Percentiles rank a stretch among this genome's conserved stretches.
Evolutionary conservation across 2,329 filamentous ascomycete species (phyloP).

Genomic region (Hypoxylon sp.): DNA sequence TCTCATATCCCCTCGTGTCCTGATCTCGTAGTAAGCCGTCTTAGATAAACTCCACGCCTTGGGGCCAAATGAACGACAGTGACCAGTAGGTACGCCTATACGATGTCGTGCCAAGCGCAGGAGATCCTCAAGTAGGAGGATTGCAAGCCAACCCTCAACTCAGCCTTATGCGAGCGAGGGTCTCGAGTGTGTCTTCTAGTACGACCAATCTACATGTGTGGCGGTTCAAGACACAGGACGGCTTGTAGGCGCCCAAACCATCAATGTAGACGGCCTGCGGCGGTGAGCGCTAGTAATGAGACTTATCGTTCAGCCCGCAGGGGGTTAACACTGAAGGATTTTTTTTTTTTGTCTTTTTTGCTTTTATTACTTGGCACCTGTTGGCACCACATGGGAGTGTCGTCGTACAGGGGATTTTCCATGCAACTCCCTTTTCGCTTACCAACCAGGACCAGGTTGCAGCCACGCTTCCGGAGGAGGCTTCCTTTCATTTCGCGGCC

Average conservation of each 20-base stretch:
- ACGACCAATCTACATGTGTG: not conserved
- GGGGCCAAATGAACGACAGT: too few relatives aligned
- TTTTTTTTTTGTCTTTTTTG: not conserved
- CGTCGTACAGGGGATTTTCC: not conserved
- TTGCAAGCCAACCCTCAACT: not conserved
- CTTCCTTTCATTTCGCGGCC: constrained; percentile 1
- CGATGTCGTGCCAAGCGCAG: too few relatives aligned
- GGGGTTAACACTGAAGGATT: constrained; percentile 23
- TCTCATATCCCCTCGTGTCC: too few relatives aligned
- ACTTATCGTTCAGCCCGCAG: constrained; percentile 12
- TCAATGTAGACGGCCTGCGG: not conserved
- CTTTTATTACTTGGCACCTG: constrained; percentile 15
- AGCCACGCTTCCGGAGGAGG: not conserved
- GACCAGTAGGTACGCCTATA: too few relatives aligned
- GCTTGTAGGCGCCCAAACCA: not conserved
- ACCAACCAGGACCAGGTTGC: not conserved
- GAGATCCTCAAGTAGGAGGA: too few relatives aligned
- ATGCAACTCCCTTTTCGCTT: not conserved
- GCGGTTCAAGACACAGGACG: not conserved
- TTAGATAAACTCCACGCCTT: too few relatives aligned
- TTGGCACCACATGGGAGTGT: not conserved
- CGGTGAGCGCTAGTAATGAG: not conserved
- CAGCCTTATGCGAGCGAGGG: not conserved
- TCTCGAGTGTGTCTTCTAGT: not conserved
- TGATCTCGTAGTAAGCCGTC: too few relatives aligned